Conservation (phyloP, 805 yeast species). For the Saccharomycopsis javanensis region DNA sequence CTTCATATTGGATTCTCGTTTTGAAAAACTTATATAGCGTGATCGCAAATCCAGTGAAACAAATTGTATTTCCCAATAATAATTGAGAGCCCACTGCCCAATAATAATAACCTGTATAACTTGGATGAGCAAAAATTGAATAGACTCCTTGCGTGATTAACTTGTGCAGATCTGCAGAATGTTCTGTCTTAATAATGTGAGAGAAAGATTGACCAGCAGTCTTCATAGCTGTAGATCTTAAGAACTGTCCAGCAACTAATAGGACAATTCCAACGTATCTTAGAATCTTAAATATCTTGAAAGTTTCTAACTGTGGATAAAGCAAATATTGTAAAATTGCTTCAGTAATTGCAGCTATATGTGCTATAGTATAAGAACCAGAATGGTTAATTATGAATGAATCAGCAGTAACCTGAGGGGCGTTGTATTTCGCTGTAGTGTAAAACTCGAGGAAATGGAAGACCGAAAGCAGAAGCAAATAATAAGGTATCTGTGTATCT, state of each 20-base stretch:
- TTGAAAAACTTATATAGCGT: constrained; percentile 62
- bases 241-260: constrained; percentile 50
- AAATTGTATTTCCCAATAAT: constrained; percentile 54
- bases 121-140: constrained; percentile 65
- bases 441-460: constrained; percentile 82
- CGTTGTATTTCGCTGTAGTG: constrained; percentile 68
- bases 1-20: constrained; percentile 63
- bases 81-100: constrained; percentile 90
- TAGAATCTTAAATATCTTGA: constrained; percentile 10
- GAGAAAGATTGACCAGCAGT: constrained; percentile 83
- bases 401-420: constrained; percentile 53
- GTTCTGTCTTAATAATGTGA: constrained; percentile 52
- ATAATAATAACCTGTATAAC: constrained; percentile 83
- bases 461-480: constrained; percentile 36
- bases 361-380: constrained; percentile 46
- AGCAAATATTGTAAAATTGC: constrained; percentile 32
- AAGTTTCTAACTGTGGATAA: constrained; percentile 31
- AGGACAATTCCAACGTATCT: constrained; percentile 36
- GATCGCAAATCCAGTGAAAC: constrained; percentile 42
- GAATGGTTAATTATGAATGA: constrained; percentile 66
- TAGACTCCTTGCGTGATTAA: constrained; percentile 74
- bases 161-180: constrained; percentile 43
- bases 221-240: constrained; percentile 73
- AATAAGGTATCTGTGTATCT: constrained; percentile 37
- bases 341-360: constrained; percentile 44